A percentile compares a stretch with the other conserved stretches of the same genome.
phyloP scores from a whole-genome alignment of 2,329 filamentous ascomycete species.

The Pseudopithomyces maydicus region DNA sequence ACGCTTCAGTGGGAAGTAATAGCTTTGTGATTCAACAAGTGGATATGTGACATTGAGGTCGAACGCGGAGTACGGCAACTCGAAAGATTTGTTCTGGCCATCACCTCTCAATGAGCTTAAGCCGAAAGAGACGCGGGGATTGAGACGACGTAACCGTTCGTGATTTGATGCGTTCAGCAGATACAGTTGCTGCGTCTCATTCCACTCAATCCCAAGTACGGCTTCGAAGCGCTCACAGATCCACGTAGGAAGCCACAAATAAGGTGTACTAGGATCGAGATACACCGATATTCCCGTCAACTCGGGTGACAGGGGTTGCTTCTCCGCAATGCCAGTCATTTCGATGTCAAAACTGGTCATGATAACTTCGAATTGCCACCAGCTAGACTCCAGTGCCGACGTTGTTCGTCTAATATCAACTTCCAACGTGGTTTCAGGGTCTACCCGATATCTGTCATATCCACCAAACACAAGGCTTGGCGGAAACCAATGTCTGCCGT shows the following conservation, averaged over 20 bases:
- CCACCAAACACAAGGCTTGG: too few species aligned
- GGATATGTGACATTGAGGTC: conserved; percentile 5
- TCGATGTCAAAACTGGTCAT: too few species aligned
- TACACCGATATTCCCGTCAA: background rate
- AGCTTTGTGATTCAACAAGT: background rate
- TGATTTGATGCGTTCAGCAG: background rate
- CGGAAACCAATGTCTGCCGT: too few species aligned
- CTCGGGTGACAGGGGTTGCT: too few species aligned
- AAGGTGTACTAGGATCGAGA: background rate
- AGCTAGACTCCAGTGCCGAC: too few species aligned
- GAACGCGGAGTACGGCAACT: conserved; percentile 9
- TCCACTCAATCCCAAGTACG: conserved; percentile 32
- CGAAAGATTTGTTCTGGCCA: background rate
- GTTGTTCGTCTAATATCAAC: too few species aligned
- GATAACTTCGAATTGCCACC: too few species aligned
- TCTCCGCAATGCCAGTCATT: too few species aligned
- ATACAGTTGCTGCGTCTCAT: conserved; percentile 11
- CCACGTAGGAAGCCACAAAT: conserved; percentile 18
- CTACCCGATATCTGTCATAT: too few species aligned
- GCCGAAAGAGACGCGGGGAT: background rate
- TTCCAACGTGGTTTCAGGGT: too few species aligned
- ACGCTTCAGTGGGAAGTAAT: conserved; percentile 40
- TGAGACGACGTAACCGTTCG: background rate
- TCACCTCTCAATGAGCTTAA: background rate
- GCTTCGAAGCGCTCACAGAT: conserved; percentile 29